Conservation (phyloP, 805 yeast species). For the Teunomyces panamensis region DNA sequence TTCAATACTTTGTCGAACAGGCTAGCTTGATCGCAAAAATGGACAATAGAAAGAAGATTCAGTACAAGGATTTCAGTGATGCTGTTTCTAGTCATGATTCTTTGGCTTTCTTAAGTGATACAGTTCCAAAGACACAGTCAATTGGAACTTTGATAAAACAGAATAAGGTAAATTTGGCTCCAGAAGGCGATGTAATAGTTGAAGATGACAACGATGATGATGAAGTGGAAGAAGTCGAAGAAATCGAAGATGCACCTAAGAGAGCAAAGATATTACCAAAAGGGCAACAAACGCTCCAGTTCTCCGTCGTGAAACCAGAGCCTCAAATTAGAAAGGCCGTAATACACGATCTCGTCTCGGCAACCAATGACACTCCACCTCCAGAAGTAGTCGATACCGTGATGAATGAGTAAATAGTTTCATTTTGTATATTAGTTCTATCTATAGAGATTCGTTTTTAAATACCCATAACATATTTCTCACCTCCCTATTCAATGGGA, state of each 20-base stretch:
- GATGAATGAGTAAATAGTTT: neutral
- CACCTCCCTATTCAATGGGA: conserved; percentile 20
- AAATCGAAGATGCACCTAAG: conserved; percentile 2
- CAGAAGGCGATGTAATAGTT: conserved; percentile 6
- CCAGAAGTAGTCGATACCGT: neutral
- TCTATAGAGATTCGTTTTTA: conserved; percentile 3
- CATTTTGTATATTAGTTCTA: neutral
- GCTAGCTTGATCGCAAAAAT: conserved; percentile 63
- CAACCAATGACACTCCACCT: conserved; percentile 12
- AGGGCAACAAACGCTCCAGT: conserved; percentile 41
- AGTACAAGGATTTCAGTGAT: conserved; percentile 64
- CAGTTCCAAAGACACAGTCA: conserved; percentile 62
- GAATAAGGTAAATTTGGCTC: conserved; percentile 29
- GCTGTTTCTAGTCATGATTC: conserved; percentile 61
- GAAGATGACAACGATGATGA: conserved; percentile 6
- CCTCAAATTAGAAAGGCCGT: conserved; percentile 27
- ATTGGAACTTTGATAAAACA: conserved; percentile 46
- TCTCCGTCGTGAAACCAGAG: conserved; percentile 11
- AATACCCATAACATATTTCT: conserved; percentile 31
- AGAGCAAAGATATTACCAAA: conserved; percentile 13
- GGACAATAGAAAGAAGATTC: conserved; percentile 65
- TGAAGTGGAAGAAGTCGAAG: neutral
- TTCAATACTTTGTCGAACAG: conserved; percentile 67
- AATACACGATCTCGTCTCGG: conserved; percentile 30
- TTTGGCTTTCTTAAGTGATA: conserved; percentile 58